These are phyloP conservation scores for Sporisorium reilianum DNA, from an alignment of 1,284 basidiomycete species.

Conservation along the genomic window DNA sequence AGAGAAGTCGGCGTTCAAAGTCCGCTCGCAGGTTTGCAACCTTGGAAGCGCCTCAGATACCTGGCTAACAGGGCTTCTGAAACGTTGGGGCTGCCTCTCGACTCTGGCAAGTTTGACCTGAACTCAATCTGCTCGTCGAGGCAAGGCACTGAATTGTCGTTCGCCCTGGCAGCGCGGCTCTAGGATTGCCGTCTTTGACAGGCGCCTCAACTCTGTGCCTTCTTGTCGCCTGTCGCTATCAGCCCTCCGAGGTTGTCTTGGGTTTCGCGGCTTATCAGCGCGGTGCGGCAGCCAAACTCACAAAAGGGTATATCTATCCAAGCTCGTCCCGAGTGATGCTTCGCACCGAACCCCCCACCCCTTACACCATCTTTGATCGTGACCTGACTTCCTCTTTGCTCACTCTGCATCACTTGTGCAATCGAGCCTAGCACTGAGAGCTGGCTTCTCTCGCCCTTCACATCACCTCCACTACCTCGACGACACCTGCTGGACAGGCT, in stretches of 20 bases:
- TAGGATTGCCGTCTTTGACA: not conserved
- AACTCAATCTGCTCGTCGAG: no score
- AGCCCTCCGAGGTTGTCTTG: not conserved
- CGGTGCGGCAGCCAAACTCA: not conserved
- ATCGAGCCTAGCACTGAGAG: constrained; percentile 25
- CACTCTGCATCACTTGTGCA: constrained; percentile 14
- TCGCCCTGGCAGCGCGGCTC: not conserved
- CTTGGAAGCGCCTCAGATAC: constrained; percentile 2
- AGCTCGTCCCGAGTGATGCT: not conserved
- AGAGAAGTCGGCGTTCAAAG: constrained; percentile 11
- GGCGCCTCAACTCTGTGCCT: not conserved
- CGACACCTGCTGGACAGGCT: constrained; percentile 35
- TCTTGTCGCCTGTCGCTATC: not conserved
- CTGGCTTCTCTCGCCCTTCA: constrained; percentile 29
- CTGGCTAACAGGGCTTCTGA: not conserved
- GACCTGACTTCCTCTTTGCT: constrained; percentile 12
- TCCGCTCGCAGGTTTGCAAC: constrained; percentile 5
- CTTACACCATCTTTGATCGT: constrained; percentile 7
- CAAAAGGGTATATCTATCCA: constrained; percentile 15
- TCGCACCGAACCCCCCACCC: not conserved
- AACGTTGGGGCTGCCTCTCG: not conserved
- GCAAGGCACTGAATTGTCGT: not conserved
- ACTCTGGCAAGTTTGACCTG: not conserved
- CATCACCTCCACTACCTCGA: constrained; percentile 3
- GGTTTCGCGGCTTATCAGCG: not conserved